phyloP scores from a whole-genome alignment of 495 filamentous ascomycete genomes.

The Xylaria cubensis region DNA sequence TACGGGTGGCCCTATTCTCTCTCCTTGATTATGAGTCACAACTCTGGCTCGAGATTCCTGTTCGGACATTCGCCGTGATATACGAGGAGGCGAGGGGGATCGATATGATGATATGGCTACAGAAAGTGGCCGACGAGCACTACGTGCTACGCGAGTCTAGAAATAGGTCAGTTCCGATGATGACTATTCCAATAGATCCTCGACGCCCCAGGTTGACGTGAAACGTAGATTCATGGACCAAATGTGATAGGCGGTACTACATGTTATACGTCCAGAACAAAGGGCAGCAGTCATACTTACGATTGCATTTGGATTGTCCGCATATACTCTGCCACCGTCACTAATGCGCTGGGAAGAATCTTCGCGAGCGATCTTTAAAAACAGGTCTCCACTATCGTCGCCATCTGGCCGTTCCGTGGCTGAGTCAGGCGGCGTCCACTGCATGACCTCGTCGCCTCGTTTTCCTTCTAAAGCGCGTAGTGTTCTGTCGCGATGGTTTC shows the following conservation, averaged over 20 bases:
- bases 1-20: conserved; percentile 37
- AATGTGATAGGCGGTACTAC: conserved; percentile 20
- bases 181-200: background rate
- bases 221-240: background rate
- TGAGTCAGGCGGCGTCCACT: conserved; percentile 50
- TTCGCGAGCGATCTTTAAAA: conserved; percentile 60
- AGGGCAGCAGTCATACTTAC: conserved; percentile 45
- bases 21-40: conserved; percentile 38
- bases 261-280: conserved; percentile 25
- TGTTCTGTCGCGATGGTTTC: conserved; percentile 56
- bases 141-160: conserved; percentile 51
- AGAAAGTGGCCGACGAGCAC: conserved; percentile 54
- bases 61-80: conserved; percentile 54
- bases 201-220: background rate
- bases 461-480: conserved; percentile 57
- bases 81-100: conserved; percentile 45
- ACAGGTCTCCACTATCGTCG: conserved; percentile 59
- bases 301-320: conserved; percentile 45
- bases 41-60: conserved; percentile 49
- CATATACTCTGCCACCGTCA: conserved; percentile 38
- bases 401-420: conserved; percentile 49
- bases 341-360: conserved; percentile 46
- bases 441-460: conserved; percentile 45
- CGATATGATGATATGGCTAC: conserved; percentile 39
- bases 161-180: conserved; percentile 26